Evolutionary conservation across 371 early-diverging fungal species (phyloP).

Genomic region (Apophysomyces variabilis): DNA sequence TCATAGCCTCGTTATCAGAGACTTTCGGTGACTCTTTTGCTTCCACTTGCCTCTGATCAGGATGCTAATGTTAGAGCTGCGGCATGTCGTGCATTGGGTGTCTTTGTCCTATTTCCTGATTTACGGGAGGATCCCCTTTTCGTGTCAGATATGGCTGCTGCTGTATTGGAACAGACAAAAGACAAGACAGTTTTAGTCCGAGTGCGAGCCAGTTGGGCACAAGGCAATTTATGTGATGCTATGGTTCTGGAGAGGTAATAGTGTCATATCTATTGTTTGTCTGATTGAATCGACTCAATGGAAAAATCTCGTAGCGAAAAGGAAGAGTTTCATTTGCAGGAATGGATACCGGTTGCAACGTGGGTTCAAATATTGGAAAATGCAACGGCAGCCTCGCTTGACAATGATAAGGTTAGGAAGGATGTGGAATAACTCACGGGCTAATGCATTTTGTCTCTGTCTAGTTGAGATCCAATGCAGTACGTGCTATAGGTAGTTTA

Average conservation of each 20-base stretch:
- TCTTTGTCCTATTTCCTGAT: conserved; percentile 64
- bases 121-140: conserved; percentile 63
- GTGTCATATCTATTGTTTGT: no score
- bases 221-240: conserved; percentile 76
- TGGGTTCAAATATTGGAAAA: conserved; percentile 56
- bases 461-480: conserved; percentile 73
- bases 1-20: conserved; percentile 50
- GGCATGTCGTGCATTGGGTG: conserved; percentile 73
- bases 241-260: conserved; percentile 58
- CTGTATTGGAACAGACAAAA: conserved; percentile 45
- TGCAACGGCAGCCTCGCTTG: conserved; percentile 62
- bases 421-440: no score
- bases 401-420: conserved; percentile 68
- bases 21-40: conserved; percentile 52
- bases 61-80: conserved; percentile 65
- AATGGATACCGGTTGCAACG: conserved; percentile 38
- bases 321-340: conserved; percentile 33
- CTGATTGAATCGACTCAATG: no score
- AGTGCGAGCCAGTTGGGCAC: conserved; percentile 77
- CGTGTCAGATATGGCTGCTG: conserved; percentile 57
- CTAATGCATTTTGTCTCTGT: neutral
- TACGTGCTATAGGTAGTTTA: conserved; percentile 74
- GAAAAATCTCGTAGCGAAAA: conserved; percentile 22
- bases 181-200: conserved; percentile 64
- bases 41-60: conserved; percentile 59